A percentile compares a stretch with the other conserved stretches of the same genome.
Conservation (phyloP, 225 moss, liverwort and hornwort species). For the Bryoerythrophyllum caledonicum region DNA sequence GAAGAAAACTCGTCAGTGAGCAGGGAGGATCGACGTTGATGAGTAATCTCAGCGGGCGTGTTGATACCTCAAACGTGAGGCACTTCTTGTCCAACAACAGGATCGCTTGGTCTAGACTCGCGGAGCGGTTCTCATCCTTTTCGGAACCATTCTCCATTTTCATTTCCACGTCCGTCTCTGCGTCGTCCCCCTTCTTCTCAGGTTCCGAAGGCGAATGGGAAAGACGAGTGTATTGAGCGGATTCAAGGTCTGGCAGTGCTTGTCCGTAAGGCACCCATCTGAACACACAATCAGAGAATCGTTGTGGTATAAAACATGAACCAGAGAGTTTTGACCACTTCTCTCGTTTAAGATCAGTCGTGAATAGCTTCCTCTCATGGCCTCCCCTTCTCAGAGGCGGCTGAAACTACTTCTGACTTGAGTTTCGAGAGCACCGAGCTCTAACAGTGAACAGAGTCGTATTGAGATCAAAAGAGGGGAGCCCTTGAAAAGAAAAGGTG, state of each 20-base stretch:
- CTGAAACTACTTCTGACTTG: too few species aligned
- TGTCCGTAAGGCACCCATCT: conserved; percentile 38
- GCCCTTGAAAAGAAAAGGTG: background rate
- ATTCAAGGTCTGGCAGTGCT: conserved; percentile 27
- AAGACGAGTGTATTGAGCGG: conserved; percentile 21
- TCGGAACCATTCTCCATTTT: conserved; percentile 9
- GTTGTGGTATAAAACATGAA: background rate
- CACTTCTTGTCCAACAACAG: conserved; percentile 31
- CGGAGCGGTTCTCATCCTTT: conserved; percentile 1
- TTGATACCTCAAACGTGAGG: conserved; percentile 28
- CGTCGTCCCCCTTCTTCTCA: background rate
- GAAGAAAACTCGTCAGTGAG: background rate
- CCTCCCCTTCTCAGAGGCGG: too few species aligned
- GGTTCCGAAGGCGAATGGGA: conserved; percentile 4
- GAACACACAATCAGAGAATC: background rate
- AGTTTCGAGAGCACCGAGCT: too few species aligned
- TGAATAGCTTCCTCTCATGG: too few species aligned
- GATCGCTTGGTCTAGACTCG: conserved; percentile 7
- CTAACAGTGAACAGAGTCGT: too few species aligned
- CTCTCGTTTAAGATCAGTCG: too few species aligned
- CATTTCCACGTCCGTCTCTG: conserved; percentile 20
- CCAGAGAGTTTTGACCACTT: too few species aligned
- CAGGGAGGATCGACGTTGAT: background rate
- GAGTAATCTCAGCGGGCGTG: background rate
- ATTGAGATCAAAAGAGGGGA: too few species aligned